Percentiles rank a stretch among this genome's conserved stretches.
Conservation (phyloP, 495 filamentous ascomycete genomes). For the Penicillium coprophilum region DNA sequence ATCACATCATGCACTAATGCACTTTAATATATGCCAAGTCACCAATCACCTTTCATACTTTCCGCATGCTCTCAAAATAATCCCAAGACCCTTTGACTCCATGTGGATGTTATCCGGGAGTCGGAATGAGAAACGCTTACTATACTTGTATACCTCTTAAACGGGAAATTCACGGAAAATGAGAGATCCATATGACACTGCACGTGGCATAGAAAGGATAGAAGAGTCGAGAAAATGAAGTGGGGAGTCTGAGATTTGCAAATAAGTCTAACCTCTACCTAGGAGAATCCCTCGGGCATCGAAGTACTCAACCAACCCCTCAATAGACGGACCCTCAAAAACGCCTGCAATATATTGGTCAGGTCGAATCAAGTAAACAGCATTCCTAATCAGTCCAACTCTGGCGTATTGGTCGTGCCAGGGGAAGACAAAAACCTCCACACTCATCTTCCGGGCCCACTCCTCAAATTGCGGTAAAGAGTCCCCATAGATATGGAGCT, state of each 20-base stretch:
- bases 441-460: constrained; percentile 30
- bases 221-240: neutral
- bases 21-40: constrained; percentile 2
- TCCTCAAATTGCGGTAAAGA: constrained; percentile 16
- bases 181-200: neutral
- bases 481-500: constrained; percentile 38
- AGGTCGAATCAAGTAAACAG: constrained; percentile 36
- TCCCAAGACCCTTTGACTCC: neutral
- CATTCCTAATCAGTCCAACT: constrained; percentile 25
- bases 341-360: constrained; percentile 39
- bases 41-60: constrained; percentile 3
- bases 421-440: constrained; percentile 23
- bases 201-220: neutral
- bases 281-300: constrained; percentile 1
- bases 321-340: constrained; percentile 13
- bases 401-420: constrained; percentile 30
- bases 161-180: neutral
- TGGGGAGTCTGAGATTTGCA: neutral
- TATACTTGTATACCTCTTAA: neutral
- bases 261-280: neutral
- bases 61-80: constrained; percentile 4
- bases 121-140: neutral
- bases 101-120: neutral
- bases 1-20: neutral
- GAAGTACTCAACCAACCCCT: constrained; percentile 22